Conservation (phyloP, 352 stramenopile genomes). For the Globisporangium nodosum region DNA sequence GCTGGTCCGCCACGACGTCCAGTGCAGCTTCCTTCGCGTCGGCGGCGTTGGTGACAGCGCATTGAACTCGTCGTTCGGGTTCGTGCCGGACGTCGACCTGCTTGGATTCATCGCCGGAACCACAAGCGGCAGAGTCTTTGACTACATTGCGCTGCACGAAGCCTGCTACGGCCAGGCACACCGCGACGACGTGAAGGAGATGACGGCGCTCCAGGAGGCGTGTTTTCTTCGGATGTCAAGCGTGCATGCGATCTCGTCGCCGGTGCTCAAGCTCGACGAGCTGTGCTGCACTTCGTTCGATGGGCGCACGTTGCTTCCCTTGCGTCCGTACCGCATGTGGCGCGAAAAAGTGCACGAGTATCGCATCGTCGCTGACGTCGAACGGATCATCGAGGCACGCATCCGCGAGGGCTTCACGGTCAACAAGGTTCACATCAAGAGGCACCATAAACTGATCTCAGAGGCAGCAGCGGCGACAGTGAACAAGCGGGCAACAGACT, state of each 20-base stretch:
- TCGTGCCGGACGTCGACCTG: slow-evolving; percentile 77
- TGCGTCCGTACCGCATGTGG: slow-evolving; percentile 82
- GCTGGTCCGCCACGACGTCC: slow-evolving; percentile 82
- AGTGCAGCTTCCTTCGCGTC: slow-evolving; percentile 79
- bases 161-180: slow-evolving; percentile 37
- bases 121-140: slow-evolving; percentile 59
- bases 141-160: slow-evolving; percentile 54
- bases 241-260: slow-evolving; percentile 58
- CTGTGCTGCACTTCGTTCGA: slow-evolving; percentile 73
- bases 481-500: slow-evolving; percentile 9
- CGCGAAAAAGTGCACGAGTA: slow-evolving; percentile 87
- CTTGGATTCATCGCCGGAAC: slow-evolving; percentile 72
- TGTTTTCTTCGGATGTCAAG: slow-evolving; percentile 64
- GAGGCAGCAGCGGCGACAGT: slow-evolving; percentile 15
- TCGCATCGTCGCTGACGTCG: slow-evolving; percentile 73
- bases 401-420: slow-evolving; percentile 78
- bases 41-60: slow-evolving; percentile 47
- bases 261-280: slow-evolving; percentile 62
- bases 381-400: slow-evolving; percentile 77
- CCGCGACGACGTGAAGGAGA: slow-evolving; percentile 29
- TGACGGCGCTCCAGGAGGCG: slow-evolving; percentile 56
- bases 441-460: slow-evolving; percentile 21
- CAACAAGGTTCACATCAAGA: slow-evolving; percentile 77
- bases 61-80: slow-evolving; percentile 72
- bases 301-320: slow-evolving; percentile 43